Percentiles rank a stretch among this genome's conserved stretches.
Conservation (phyloP, 2,329 filamentous ascomycete genomes). For the Aspergillus sojae region DNA sequence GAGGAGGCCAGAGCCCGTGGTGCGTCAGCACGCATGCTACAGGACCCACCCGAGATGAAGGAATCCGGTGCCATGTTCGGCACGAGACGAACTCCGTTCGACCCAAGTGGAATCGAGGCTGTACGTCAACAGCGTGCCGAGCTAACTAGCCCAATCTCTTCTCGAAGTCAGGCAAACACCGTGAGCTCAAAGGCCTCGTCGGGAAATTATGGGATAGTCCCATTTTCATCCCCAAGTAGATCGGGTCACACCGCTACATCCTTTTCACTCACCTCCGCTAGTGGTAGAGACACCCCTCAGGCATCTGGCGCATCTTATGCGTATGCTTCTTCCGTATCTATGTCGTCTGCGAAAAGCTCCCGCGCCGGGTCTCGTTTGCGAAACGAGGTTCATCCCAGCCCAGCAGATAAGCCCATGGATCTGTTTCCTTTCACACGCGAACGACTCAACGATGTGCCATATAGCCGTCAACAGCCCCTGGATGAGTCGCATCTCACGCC, state of each 20-base stretch:
- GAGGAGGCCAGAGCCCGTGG: slow-evolving; percentile 57
- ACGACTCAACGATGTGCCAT: slow-evolving; percentile 79
- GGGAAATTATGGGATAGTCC: slow-evolving; percentile 41
- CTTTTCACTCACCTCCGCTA: slow-evolving; percentile 46
- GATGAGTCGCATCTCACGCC: slow-evolving; percentile 65
- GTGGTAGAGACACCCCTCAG: slow-evolving; percentile 37
- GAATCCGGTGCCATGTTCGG: slow-evolving; percentile 75
- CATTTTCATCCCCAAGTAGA: slow-evolving; percentile 45
- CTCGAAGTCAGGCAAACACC: slow-evolving; percentile 63
- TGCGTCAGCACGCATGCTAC: slow-evolving; percentile 34
- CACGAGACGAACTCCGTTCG: slow-evolving; percentile 72
- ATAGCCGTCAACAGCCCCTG: slow-evolving; percentile 66
- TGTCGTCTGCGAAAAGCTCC: slow-evolving; percentile 47
- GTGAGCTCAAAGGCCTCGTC: slow-evolving; percentile 60
- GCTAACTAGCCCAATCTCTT: slow-evolving; percentile 68
- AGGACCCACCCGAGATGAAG: slow-evolving; percentile 59
- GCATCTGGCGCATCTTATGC: slow-evolving; percentile 46
- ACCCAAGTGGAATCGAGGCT: slow-evolving; percentile 66
- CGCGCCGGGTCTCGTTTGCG: slow-evolving; percentile 68
- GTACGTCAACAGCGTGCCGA: slow-evolving; percentile 65
- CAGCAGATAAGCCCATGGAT: slow-evolving; percentile 73
- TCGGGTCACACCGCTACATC: slow-evolving; percentile 49
- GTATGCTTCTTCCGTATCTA: slow-evolving; percentile 50
- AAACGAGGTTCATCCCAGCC: slow-evolving; percentile 78
- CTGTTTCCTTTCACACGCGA: slow-evolving; percentile 85